A percentile compares a stretch with the other conserved stretches of the same genome.
These are phyloP conservation scores for Ophiostoma angusticollis DNA, from an alignment of 2,329 filamentous ascomycete genomes.

Conservation along the genomic window DNA sequence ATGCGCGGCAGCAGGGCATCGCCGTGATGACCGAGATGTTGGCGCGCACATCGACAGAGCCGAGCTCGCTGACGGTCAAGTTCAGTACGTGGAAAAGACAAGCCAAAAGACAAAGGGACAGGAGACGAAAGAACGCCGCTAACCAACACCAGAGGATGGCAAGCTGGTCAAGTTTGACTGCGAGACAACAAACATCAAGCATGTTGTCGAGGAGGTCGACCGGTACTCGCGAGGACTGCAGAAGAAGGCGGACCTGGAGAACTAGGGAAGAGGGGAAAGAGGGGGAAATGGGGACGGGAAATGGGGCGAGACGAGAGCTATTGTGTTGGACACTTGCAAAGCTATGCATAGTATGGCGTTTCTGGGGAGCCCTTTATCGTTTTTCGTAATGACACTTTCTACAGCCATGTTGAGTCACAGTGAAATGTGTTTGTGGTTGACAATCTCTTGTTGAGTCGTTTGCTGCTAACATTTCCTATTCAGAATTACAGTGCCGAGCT, in stretches of 20 bases:
- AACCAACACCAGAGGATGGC: slow-evolving; percentile 75
- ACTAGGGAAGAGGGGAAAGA: slow-evolving; percentile 14
- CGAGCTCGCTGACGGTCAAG: slow-evolving; percentile 60
- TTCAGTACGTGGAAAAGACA: slow-evolving; percentile 56
- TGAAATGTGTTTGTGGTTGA: too few relatives aligned
- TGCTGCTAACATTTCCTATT: too few relatives aligned
- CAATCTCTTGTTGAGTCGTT: too few relatives aligned
- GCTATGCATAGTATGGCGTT: too few relatives aligned
- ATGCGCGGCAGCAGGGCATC: slow-evolving; percentile 60
- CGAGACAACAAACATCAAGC: slow-evolving; percentile 69
- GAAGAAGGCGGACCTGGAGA: slow-evolving; percentile 66
- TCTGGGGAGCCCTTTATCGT: too few relatives aligned
- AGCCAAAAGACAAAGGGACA: background rate
- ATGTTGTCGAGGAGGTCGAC: slow-evolving; percentile 79
- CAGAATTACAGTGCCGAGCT: too few relatives aligned
- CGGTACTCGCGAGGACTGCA: slow-evolving; percentile 73
- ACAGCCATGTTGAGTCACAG: too few relatives aligned
- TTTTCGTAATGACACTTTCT: too few relatives aligned
- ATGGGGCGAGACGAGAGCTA: too few relatives aligned
- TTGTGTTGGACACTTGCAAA: too few relatives aligned
- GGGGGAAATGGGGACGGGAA: background rate
- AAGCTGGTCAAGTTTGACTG: slow-evolving; percentile 77
- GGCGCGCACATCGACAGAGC: slow-evolving; percentile 53
- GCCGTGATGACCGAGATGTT: slow-evolving; percentile 67
- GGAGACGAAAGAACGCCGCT: background rate